Conservation (phyloP, 2,329 filamentous ascomycete genomes). For the Cyanodermella asteris region DNA sequence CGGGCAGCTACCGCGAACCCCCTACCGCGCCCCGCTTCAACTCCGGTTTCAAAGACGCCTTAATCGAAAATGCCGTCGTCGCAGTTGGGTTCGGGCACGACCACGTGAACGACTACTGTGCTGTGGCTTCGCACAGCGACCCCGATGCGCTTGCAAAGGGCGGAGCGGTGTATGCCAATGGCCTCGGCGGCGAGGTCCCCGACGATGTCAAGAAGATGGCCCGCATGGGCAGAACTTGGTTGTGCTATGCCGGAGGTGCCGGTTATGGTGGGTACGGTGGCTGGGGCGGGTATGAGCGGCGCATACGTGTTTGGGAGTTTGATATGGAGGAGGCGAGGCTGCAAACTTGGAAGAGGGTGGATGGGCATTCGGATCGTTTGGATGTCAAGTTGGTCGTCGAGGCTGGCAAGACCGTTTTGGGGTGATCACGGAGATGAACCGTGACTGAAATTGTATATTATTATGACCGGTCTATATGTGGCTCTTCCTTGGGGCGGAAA, state of each 20-base stretch:
- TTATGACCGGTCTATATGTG: no score
- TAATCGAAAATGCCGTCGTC: slow-evolving; percentile 65
- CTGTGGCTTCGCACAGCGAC: no score
- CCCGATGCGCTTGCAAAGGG: slow-evolving; percentile 37
- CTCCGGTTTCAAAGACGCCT: slow-evolving; percentile 73
- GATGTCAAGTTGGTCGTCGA: no score
- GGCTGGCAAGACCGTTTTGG: slow-evolving; percentile 24
- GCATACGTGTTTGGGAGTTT: slow-evolving; percentile 74
- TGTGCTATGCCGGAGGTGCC: slow-evolving; percentile 86
- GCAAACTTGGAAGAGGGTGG: slow-evolving; percentile 76
- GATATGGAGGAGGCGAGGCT: slow-evolving; percentile 81
- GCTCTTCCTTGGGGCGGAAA: no score
- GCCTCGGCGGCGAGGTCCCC: slow-evolving; percentile 23
- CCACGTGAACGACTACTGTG: slow-evolving; percentile 93
- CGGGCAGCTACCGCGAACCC: slow-evolving; percentile 58
- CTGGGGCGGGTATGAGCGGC: slow-evolving; percentile 65
- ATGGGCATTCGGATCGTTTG: no score
- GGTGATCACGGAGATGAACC: no score
- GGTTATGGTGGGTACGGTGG: slow-evolving; percentile 93
- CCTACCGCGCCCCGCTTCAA: slow-evolving; percentile 81
- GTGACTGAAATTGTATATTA: no score
- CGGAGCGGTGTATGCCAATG: no score
- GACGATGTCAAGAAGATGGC: slow-evolving; percentile 40
- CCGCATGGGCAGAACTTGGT: no score
- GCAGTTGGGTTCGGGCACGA: slow-evolving; percentile 89